These are phyloP conservation scores for Litchi chinensis DNA, from an alignment of 345 rosid genomes.

Conservation along the genomic window DNA sequence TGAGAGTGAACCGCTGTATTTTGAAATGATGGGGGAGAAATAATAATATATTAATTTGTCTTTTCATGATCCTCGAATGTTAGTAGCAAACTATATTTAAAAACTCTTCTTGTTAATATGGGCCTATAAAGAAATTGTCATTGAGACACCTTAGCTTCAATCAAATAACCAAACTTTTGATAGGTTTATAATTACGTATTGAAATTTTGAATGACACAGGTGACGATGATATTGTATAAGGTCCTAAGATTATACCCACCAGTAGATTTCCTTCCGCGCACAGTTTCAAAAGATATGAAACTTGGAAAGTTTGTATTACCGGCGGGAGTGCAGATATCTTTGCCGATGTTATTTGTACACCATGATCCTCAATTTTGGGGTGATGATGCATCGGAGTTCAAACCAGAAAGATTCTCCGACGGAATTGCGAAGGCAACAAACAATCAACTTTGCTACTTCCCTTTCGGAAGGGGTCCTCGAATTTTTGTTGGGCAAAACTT, in stretches of 20 bases:
- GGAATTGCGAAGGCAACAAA: slow-evolving; percentile 46
- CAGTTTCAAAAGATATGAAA: slow-evolving; percentile 9
- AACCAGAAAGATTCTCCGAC: slow-evolving; percentile 30
- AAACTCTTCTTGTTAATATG: too few species aligned
- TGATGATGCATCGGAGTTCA: slow-evolving; percentile 24
- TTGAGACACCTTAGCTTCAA: too few species aligned
- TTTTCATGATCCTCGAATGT: too few species aligned
- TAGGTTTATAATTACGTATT: too few species aligned
- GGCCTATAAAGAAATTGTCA: too few species aligned
- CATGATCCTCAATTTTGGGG: slow-evolving; percentile 35
- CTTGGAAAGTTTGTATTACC: slow-evolving; percentile 25
- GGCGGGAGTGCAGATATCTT: not conserved
- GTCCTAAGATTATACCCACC: slow-evolving; percentile 32
- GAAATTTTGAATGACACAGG: too few species aligned
- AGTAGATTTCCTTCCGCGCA: not conserved
- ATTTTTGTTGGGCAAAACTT: slow-evolving; percentile 59
- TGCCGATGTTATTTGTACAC: slow-evolving; percentile 25
- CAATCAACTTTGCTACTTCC: slow-evolving; percentile 43
- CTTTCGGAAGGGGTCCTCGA: slow-evolving; percentile 51
- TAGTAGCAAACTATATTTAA: too few species aligned
- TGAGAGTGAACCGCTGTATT: too few species aligned
- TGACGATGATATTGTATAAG: slow-evolving; percentile 7
- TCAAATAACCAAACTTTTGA: too few species aligned
- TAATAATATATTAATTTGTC: too few species aligned
- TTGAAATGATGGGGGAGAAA: too few species aligned